Evolutionary conservation across 768 basidiomycete species (phyloP).

Genomic region (Pleurotus sapidus): DNA sequence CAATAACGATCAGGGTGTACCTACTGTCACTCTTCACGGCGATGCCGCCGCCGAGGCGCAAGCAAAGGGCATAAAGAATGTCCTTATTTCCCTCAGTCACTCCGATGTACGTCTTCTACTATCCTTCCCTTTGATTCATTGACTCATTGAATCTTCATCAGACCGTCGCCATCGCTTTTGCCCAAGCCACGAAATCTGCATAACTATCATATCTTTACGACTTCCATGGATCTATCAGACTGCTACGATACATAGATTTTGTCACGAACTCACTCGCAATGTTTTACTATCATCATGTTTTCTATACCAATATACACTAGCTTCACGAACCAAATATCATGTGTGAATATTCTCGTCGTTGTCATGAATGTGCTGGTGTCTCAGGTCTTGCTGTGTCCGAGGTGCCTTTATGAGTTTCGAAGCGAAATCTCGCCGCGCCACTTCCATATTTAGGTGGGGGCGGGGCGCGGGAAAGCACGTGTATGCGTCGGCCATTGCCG

Average conservation of each 20-base stretch:
- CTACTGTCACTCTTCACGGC: constrained; percentile 73
- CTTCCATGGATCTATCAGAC: constrained; percentile 28
- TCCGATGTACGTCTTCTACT: constrained; percentile 65
- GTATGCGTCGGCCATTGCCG: too few species aligned
- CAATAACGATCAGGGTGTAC: constrained; percentile 74
- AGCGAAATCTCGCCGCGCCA: too few species aligned
- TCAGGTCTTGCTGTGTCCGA: too few species aligned
- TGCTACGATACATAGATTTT: background rate
- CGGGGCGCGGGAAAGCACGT: too few species aligned
- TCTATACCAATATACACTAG: background rate
- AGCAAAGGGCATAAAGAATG: constrained; percentile 65
- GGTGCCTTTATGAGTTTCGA: too few species aligned
- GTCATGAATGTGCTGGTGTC: too few species aligned
- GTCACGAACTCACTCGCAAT: background rate
- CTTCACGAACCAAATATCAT: background rate
- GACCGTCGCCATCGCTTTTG: constrained; percentile 87
- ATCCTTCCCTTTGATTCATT: background rate
- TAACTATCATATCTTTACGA: constrained; percentile 14
- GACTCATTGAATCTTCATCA: constrained; percentile 22
- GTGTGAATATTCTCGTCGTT: too few species aligned
- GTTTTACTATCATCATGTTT: background rate
- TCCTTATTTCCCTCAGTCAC: constrained; percentile 88
- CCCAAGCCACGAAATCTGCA: constrained; percentile 58
- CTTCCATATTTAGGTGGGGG: too few species aligned
- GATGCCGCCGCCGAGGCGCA: constrained; percentile 76